Evolutionary conservation across 2,329 filamentous ascomycete genomes (phyloP).

Genomic region (Fusarium sp.): DNA sequence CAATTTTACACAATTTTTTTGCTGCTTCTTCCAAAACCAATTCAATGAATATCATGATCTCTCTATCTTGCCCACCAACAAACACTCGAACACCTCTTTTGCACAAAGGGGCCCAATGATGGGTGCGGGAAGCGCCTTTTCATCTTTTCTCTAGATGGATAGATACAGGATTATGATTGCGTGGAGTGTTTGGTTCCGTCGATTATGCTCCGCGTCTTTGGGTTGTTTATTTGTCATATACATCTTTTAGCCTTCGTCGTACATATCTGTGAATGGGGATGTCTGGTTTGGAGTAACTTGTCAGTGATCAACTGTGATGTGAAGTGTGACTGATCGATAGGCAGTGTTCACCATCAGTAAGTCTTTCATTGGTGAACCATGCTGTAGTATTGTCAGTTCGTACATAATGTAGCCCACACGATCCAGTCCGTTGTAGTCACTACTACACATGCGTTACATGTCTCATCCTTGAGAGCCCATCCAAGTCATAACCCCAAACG

Average conservation of each 20-base stretch:
- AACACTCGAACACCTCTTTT: slow-evolving; percentile 7
- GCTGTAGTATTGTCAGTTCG: not conserved
- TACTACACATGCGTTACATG: not conserved
- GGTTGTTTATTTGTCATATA: slow-evolving; percentile 27
- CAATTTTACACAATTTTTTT: slow-evolving; percentile 29
- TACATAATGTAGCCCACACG: not conserved
- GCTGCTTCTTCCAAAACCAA: slow-evolving; percentile 39
- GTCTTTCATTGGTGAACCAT: not conserved
- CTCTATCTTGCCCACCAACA: slow-evolving; percentile 34
- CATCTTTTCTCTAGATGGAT: slow-evolving; percentile 34
- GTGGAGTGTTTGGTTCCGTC: slow-evolving; percentile 9
- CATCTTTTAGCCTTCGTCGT: slow-evolving; percentile 30
- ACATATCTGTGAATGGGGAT: slow-evolving; percentile 34
- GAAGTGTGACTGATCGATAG: not conserved
- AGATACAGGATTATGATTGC: slow-evolving; percentile 28
- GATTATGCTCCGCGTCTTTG: slow-evolving; percentile 23
- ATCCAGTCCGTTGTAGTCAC: not conserved
- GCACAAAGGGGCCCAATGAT: not conserved
- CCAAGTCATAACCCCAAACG: slow-evolving; percentile 8
- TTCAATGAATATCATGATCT: slow-evolving; percentile 47
- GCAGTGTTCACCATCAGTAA: not conserved
- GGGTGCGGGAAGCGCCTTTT: slow-evolving; percentile 7
- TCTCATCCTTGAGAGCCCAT: not conserved
- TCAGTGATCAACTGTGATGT: not conserved
- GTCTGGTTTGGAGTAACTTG: slow-evolving; percentile 27